Evolutionary conservation across 2,329 filamentous ascomycete genomes (phyloP).

Genomic region (Diaporthe humulicola): DNA sequence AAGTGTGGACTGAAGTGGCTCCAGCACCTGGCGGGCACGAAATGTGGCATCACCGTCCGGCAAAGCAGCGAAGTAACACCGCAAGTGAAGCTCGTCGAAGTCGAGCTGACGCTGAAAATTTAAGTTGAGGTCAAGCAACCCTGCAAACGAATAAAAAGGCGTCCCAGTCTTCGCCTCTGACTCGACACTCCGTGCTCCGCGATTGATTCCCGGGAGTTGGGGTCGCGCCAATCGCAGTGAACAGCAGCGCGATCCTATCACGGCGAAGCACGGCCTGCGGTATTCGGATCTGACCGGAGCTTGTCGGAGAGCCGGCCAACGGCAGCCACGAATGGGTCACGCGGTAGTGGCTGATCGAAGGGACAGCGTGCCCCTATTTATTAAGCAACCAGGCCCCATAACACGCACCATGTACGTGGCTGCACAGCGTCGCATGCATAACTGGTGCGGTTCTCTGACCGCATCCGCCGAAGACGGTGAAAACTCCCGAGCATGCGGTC

Average conservation of each 20-base stretch:
- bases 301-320: not conserved
- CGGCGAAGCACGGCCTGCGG: not conserved
- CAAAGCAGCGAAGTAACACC: too few relatives aligned
- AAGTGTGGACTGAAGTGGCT: not conserved
- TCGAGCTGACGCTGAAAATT: not conserved
- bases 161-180: not conserved
- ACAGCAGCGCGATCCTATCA: not conserved
- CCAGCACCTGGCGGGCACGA: not conserved
- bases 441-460: not conserved
- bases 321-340: not conserved
- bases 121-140: not conserved
- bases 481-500: not conserved
- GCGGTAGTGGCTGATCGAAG: not conserved
- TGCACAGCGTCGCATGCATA: constrained; percentile 18
- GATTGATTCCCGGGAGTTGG: not conserved
- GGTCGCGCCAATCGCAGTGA: not conserved
- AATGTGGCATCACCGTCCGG: not conserved
- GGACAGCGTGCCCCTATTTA: not conserved
- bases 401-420: constrained; percentile 10
- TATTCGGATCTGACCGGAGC: not conserved
- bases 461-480: constrained; percentile 7
- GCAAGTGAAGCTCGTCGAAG: not conserved
- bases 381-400: not conserved
- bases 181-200: not conserved
- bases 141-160: not conserved